These are phyloP conservation scores for Fusarium armeniacum DNA, from an alignment of 2,329 filamentous ascomycete genomes.

Conservation along the genomic window DNA sequence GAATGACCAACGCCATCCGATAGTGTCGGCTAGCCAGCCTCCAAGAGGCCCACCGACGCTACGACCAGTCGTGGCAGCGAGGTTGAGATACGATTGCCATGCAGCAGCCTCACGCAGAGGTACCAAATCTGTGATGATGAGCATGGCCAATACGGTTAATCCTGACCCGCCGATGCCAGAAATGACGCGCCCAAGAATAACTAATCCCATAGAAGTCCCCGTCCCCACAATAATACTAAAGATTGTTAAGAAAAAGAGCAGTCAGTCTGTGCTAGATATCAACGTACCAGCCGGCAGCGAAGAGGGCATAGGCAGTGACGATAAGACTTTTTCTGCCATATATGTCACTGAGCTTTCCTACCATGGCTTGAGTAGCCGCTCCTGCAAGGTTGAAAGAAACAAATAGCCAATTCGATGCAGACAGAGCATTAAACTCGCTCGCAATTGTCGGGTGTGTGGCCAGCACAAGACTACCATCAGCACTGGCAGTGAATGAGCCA, in stretches of 20 bases:
- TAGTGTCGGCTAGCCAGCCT: not conserved
- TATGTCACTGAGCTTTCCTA: not conserved
- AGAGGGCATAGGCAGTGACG: not conserved
- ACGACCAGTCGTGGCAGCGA: not conserved
- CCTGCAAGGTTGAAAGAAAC: not conserved
- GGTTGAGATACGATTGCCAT: not conserved
- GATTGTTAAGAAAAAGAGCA: not conserved
- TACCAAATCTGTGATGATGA: not conserved
- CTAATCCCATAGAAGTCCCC: not conserved
- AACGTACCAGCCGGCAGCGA: not conserved
- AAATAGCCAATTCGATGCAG: not conserved
- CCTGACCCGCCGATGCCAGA: not conserved
- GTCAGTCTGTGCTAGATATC: accelerated
- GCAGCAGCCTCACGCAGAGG: not conserved
- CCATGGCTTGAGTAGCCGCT: not conserved
- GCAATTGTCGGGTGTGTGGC: not conserved
- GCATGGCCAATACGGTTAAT: not conserved
- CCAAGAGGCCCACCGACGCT: not conserved
- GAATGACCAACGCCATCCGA: not conserved
- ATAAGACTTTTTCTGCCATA: not conserved
- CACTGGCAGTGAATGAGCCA: not conserved
- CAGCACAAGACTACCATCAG: not conserved
- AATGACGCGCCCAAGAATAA: not conserved
- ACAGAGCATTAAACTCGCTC: not conserved
- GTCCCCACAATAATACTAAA: not conserved